phyloP scores from a whole-genome alignment of 2,329 filamentous ascomycete genomes.

The Tolypocladium endophyticum region DNA sequence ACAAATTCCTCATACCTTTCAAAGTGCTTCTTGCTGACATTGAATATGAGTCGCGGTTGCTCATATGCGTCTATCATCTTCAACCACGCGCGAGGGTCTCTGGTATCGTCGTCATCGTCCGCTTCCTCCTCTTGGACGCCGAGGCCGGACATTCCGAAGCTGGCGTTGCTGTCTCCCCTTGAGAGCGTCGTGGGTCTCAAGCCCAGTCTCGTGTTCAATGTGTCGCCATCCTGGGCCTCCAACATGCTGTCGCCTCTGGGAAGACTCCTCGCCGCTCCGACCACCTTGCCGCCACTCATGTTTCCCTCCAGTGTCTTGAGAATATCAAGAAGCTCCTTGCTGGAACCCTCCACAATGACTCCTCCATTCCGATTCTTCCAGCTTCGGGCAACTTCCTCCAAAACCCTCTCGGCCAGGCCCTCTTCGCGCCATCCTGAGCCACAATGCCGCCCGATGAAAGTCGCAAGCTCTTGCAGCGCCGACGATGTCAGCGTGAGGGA shows the following conservation, averaged over 20 bases:
- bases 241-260: slow-evolving; percentile 50
- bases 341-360: slow-evolving; percentile 80
- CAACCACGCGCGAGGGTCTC: slow-evolving; percentile 71
- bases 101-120: slow-evolving; percentile 47
- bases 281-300: slow-evolving; percentile 75
- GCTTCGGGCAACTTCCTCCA: slow-evolving; percentile 81
- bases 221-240: slow-evolving; percentile 42
- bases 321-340: slow-evolving; percentile 68
- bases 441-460: slow-evolving; percentile 87
- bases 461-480: slow-evolving; percentile 72
- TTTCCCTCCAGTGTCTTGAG: slow-evolving; percentile 75
- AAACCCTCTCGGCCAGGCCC: slow-evolving; percentile 79
- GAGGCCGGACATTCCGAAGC: slow-evolving; percentile 49
- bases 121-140: slow-evolving; percentile 42
- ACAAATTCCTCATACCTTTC: slow-evolving; percentile 46
- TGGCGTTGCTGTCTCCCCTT: slow-evolving; percentile 54
- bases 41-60: slow-evolving; percentile 71
- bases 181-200: slow-evolving; percentile 32
- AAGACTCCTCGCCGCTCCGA: slow-evolving; percentile 39
- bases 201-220: slow-evolving; percentile 45
- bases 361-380: slow-evolving; percentile 89
- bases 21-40: slow-evolving; percentile 79
- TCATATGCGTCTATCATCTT: slow-evolving; percentile 76
- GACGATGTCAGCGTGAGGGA: slow-evolving; percentile 85
- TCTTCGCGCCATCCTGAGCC: slow-evolving; percentile 95